Evolutionary conservation across 108 stramenopile species (phyloP).

Genomic region (Heterococcus sp.): DNA sequence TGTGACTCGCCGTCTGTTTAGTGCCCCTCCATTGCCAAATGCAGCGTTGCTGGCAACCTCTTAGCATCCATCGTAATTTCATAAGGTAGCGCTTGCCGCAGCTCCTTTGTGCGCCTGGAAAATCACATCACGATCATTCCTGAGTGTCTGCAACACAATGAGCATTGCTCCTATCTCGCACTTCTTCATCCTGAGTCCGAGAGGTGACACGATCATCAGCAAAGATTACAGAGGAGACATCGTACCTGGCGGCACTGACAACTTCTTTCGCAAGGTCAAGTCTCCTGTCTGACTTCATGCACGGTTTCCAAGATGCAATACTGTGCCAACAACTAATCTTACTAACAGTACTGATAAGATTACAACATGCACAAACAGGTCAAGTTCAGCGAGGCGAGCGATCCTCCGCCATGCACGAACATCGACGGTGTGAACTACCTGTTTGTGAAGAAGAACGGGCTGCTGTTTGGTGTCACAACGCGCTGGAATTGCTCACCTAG

Average conservation of each 20-base stretch:
- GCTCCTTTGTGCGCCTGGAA: too few species aligned
- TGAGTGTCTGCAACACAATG: too few species aligned
- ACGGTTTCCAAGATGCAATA: too few species aligned
- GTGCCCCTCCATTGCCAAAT: too few species aligned
- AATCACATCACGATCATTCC: too few species aligned
- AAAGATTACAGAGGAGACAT: slow-evolving; percentile 80
- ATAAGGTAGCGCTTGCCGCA: too few species aligned
- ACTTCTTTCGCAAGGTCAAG: slow-evolving; percentile 83
- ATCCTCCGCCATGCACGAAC: slow-evolving; percentile 60
- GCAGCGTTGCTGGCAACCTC: too few species aligned
- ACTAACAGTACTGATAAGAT: too few species aligned
- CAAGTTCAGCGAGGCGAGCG: slow-evolving; percentile 90
- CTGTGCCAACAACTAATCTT: too few species aligned
- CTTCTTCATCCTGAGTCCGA: slow-evolving; percentile 94
- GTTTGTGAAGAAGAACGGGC: slow-evolving; percentile 88
- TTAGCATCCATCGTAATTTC: too few species aligned
- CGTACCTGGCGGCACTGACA: slow-evolving; percentile 69
- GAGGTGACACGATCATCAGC: slow-evolving; percentile 97
- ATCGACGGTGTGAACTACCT: slow-evolving; percentile 82
- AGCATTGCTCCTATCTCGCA: slow-evolving; percentile 60
- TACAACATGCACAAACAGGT: slow-evolving; percentile 54
- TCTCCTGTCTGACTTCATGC: too few species aligned
- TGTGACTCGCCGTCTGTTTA: too few species aligned
- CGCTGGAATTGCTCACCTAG: slow-evolving; percentile 72
- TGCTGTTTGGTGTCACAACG: slow-evolving; percentile 92